Conservation (phyloP, 2,329 filamentous ascomycete genomes). For the Fusarium nematophilum region DNA sequence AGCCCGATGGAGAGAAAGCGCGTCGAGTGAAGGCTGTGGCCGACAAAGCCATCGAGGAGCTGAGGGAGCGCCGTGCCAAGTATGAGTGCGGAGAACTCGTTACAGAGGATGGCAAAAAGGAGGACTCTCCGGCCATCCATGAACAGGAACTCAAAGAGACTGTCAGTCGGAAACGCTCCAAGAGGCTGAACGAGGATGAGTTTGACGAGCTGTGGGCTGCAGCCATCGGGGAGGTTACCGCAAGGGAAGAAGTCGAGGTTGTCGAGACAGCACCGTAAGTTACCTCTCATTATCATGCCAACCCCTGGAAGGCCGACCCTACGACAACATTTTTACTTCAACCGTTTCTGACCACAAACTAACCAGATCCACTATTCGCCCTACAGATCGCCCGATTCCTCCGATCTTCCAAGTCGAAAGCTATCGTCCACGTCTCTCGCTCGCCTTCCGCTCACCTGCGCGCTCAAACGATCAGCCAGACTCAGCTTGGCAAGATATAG, state of each 20-base stretch:
- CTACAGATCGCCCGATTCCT: conserved; percentile 78
- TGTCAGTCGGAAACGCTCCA: conserved; percentile 80
- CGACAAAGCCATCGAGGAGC: conserved; percentile 85
- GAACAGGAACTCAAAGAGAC: conserved; percentile 82
- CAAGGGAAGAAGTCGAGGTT: conserved; percentile 68
- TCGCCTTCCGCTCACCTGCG: conserved; percentile 86
- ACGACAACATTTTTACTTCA: conserved; percentile 36
- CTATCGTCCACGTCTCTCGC: conserved; percentile 91
- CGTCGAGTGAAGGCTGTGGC: conserved; percentile 88
- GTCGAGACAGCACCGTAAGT: conserved; percentile 66
- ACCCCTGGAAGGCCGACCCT: conserved; percentile 25
- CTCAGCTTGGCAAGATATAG: conserved; percentile 87
- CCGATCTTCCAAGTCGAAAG: conserved; percentile 68
- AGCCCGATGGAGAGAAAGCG: conserved; percentile 93
- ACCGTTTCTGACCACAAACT: conserved; percentile 74
- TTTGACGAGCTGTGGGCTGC: conserved; percentile 89
- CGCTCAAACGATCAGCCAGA: conserved; percentile 81
- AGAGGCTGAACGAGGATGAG: conserved; percentile 85
- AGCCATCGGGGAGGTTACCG: conserved; percentile 77
- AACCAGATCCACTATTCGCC: conserved; percentile 82
- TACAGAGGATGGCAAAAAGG: conserved; percentile 69
- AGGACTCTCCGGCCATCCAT: conserved; percentile 67
- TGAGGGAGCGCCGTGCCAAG: conserved; percentile 85
- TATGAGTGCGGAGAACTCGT: conserved; percentile 86
- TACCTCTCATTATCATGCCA: conserved; percentile 26